Evolutionary conservation across 495 filamentous ascomycete species (phyloP).

Genomic region (Collariella sp.): DNA sequence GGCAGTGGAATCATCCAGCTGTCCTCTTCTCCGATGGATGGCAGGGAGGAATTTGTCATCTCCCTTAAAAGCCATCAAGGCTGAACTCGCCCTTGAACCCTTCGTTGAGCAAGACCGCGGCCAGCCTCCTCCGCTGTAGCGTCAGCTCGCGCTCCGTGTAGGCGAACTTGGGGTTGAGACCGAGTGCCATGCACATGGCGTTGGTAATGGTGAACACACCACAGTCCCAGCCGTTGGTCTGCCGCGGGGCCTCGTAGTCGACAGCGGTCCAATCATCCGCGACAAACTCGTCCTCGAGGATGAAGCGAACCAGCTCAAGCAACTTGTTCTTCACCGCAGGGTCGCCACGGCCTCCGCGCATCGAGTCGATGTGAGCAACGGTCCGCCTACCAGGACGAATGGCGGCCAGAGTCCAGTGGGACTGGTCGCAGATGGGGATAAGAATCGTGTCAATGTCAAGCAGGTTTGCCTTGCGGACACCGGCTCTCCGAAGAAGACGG

Average conservation of each 20-base stretch:
- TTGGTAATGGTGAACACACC: slow-evolving; percentile 73
- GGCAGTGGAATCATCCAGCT: neutral
- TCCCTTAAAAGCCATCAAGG: slow-evolving; percentile 22
- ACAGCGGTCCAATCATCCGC: slow-evolving; percentile 55
- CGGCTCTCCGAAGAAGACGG: slow-evolving; percentile 26
- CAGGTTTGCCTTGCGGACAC: slow-evolving; percentile 33
- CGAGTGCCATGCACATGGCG: slow-evolving; percentile 58
- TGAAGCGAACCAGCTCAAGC: slow-evolving; percentile 48
- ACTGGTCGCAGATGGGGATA: slow-evolving; percentile 36
- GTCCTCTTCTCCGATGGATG: neutral
- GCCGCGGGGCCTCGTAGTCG: slow-evolving; percentile 41
- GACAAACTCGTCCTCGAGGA: slow-evolving; percentile 49
- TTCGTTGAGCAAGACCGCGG: slow-evolving; percentile 59
- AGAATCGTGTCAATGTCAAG: slow-evolving; percentile 37
- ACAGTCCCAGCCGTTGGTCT: slow-evolving; percentile 69
- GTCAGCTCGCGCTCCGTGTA: slow-evolving; percentile 51
- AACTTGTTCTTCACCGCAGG: slow-evolving; percentile 12
- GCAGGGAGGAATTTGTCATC: neutral
- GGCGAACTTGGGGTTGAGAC: slow-evolving; percentile 48
- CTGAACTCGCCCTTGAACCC: slow-evolving; percentile 48
- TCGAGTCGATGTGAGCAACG: slow-evolving; percentile 69
- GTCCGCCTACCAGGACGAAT: slow-evolving; percentile 54
- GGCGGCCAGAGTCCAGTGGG: slow-evolving; percentile 60
- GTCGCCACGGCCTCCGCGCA: slow-evolving; percentile 33
- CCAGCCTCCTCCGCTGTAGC: slow-evolving; percentile 53